Conservation (phyloP, 345 rosid genomes). For the Ricinus communis region DNA sequence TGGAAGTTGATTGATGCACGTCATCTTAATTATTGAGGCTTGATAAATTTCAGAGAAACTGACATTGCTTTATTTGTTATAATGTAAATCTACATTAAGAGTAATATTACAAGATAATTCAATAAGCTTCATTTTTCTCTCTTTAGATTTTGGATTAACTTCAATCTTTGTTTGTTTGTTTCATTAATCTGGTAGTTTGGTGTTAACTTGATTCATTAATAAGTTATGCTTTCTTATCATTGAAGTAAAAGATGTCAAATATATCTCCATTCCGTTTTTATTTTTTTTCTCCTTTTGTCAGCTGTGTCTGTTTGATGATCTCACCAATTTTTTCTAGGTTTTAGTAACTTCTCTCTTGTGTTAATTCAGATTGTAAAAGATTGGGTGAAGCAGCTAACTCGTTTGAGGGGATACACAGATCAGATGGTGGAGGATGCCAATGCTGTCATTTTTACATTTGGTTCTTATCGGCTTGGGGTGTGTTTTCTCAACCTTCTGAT, state of each 20-base stretch:
- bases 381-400: constrained; percentile 84
- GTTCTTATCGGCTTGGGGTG: constrained; percentile 93
- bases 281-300: too few species aligned
- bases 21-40: background rate
- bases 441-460: constrained; percentile 87
- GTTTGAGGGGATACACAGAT: constrained; percentile 68
- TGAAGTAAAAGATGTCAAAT: too few species aligned
- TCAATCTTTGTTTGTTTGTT: too few species aligned
- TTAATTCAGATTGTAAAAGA: constrained; percentile 59
- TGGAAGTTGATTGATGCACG: background rate
- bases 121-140: too few species aligned
- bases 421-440: constrained; percentile 95
- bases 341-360: background rate
- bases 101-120: too few species aligned
- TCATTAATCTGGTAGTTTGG: background rate
- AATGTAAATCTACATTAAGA: too few species aligned
- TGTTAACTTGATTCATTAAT: background rate
- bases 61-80: too few species aligned
- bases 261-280: too few species aligned
- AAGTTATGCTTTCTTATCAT: background rate
- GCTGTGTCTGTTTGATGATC: too few species aligned
- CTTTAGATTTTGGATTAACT: too few species aligned
- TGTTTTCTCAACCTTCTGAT: constrained; percentile 20
- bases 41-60: background rate
- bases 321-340: too few species aligned